These are phyloP conservation scores for Trifolium fragiferum DNA, from an alignment of 306 rosid genomes.

Conservation along the genomic window DNA sequence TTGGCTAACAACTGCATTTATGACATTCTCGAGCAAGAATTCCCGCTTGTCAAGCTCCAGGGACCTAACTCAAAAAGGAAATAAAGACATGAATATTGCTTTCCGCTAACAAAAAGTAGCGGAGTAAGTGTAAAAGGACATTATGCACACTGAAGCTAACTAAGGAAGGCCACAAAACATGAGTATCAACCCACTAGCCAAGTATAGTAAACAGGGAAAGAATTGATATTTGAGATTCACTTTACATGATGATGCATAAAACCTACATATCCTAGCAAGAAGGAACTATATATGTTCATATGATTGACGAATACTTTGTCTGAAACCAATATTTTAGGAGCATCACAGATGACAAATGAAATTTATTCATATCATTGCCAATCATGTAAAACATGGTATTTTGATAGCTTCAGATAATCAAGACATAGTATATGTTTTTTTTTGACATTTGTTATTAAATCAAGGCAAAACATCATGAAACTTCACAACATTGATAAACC, in stretches of 20 bases:
- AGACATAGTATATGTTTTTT: background rate
- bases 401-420: conserved; percentile 5
- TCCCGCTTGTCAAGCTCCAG: conserved; percentile 90
- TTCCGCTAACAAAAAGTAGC: conserved; percentile 36
- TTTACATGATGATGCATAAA: conserved; percentile 9
- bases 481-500: background rate
- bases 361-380: conserved; percentile 5
- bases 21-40: conserved; percentile 86
- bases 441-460: background rate
- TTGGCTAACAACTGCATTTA: conserved; percentile 98
- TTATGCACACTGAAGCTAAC: conserved; percentile 16
- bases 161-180: conserved; percentile 19
- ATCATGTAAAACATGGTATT: background rate
- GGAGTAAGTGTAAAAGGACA: conserved; percentile 24
- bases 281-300: conserved; percentile 6
- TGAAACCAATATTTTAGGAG: background rate
- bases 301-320: background rate
- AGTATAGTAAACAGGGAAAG: conserved; percentile 23
- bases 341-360: background rate
- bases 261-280: conserved; percentile 13
- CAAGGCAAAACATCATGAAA: background rate
- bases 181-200: conserved; percentile 26
- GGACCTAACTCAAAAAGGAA: conserved; percentile 59
- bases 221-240: conserved; percentile 27
- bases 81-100: conserved; percentile 34